Conservation (phyloP, 202 grass and related monocot genomes). For the Hordeum pubiflorum region DNA sequence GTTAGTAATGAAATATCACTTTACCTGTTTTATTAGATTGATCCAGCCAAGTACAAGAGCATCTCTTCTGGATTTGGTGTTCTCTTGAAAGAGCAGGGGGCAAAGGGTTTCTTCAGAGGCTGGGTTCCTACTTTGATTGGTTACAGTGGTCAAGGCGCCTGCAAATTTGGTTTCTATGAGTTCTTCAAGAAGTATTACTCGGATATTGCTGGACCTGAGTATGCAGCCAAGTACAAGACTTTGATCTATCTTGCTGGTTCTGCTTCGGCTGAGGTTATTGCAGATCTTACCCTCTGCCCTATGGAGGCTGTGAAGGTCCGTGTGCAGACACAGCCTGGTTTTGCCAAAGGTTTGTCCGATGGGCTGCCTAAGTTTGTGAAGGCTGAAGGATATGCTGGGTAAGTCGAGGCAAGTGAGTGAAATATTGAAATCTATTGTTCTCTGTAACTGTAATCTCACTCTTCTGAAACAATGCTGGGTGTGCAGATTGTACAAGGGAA, state of each 20-base stretch:
- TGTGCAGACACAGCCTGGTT: slow-evolving; percentile 51
- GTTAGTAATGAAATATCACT: neutral
- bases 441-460: neutral
- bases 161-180: slow-evolving; percentile 62
- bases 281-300: slow-evolving; percentile 56
- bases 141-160: slow-evolving; percentile 51
- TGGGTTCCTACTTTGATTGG: slow-evolving; percentile 56
- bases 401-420: neutral
- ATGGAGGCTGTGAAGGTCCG: slow-evolving; percentile 62
- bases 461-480: neutral
- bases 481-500: slow-evolving; percentile 60
- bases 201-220: slow-evolving; percentile 46
- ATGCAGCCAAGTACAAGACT: slow-evolving; percentile 54
- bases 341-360: slow-evolving; percentile 58
- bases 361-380: slow-evolving; percentile 56
- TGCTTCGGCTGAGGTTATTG: slow-evolving; percentile 58
- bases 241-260: slow-evolving; percentile 55
- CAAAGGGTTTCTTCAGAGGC: slow-evolving; percentile 47
- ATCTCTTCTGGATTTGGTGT: slow-evolving; percentile 48
- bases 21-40: slow-evolving; percentile 29
- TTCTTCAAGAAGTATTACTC: slow-evolving; percentile 74
- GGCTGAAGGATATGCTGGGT: slow-evolving; percentile 62
- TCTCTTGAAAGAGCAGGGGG: slow-evolving; percentile 59
- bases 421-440: neutral
- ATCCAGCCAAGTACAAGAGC: slow-evolving; percentile 57